These are phyloP conservation scores for Kwoniella europaea DNA, from an alignment of 768 basidiomycete species.

Conservation along the genomic window DNA sequence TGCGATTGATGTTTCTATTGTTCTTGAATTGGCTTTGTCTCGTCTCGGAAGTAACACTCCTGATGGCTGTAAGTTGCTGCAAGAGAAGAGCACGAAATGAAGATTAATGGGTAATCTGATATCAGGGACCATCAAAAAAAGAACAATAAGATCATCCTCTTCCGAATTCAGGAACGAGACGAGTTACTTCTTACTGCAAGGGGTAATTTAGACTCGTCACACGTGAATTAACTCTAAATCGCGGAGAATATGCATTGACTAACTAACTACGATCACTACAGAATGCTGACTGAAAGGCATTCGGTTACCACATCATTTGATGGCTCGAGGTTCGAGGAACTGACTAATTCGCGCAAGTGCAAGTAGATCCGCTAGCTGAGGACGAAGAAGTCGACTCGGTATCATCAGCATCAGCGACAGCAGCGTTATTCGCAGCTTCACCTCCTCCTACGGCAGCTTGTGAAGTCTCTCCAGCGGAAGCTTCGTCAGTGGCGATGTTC, in stretches of 20 bases:
- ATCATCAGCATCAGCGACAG: conserved; percentile 1
- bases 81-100: no score
- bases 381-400: not conserved
- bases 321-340: not conserved
- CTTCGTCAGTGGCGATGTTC: conserved; percentile 23
- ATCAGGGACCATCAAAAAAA: not conserved
- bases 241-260: not conserved
- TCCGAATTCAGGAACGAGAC: not conserved
- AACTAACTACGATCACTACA: not conserved
- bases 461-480: conserved; percentile 12
- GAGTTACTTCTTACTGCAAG: not conserved
- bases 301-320: not conserved
- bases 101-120: no score
- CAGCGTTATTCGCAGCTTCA: not conserved
- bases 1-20: no score
- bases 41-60: no score
- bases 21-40: no score
- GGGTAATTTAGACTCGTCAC: not conserved
- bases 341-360: conserved; percentile 4
- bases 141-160: not conserved
- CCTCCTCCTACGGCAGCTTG: conserved; percentile 9
- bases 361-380: not conserved
- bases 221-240: not conserved
- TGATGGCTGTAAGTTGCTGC: no score
- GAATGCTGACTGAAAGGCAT: not conserved